Evolutionary conservation across 2,329 filamentous ascomycete genomes (phyloP), one percentile per base, ranked within the genome.

Genomic region (Aureobasidium mangrovei): DNA sequence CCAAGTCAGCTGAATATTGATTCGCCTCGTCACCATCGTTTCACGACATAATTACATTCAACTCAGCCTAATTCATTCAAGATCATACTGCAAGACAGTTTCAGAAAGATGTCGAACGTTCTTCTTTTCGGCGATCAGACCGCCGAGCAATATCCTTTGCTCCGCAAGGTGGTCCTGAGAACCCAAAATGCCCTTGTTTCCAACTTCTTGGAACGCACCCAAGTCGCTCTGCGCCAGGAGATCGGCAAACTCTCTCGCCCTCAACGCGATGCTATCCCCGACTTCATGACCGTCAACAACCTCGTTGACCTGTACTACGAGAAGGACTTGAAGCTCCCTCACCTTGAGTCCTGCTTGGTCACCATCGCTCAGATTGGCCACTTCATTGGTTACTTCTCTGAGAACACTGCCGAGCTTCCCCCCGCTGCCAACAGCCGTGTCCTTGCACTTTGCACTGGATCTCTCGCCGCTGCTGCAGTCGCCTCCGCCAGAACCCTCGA

Each of bases 121-220:
- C 77, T 85, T 67, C 78, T 86, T 58, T 85, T 86, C 65, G 83
- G 83, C 71, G 84, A 87, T 65, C 84, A 87, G 70, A 86, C 83
- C 57, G 76, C 82, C 62, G 81, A 85, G 67, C 83, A 83, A 62
- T 80, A 84, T 65, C 73, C 72, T 60, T 81, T 85, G 60, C 70
- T 87, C 57, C 69, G 72, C 60, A 74, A 74, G 62, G 68, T 74
- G 31, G 67, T 69, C 55, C 68, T 73, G 48, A 71, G 73, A 63
- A 75, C 71, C 61, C 73, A 74, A 63, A 77, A 77, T 64, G 78
- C 81, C 48, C 73, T 85, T 28, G 75, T 84, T 46, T 77, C 74
- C 61, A 79, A 78, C 44, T 86, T 86, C 65, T 71, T 86, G 55
- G 77, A 82, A 59, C 75, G 78, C 60, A 74, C 74, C 53, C 74